Conservation (phyloP, 2,329 filamentous ascomycete genomes). For the Fusarium sulawesiense region DNA sequence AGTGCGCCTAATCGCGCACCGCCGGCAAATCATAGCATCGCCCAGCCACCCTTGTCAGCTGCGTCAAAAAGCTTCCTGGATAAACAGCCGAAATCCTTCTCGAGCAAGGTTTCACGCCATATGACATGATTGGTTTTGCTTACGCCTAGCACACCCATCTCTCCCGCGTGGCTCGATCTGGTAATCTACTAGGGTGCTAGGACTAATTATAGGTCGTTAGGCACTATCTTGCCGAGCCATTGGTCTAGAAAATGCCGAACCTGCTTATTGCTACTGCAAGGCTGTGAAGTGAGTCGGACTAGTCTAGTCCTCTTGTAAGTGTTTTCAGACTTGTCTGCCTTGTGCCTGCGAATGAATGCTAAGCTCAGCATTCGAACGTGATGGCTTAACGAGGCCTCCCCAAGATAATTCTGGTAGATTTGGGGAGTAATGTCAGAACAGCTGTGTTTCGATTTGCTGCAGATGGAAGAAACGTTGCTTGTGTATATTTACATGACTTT, state of each 20-base stretch:
- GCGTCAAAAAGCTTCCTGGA: conserved; percentile 16
- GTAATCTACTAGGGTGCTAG: conserved; percentile 17
- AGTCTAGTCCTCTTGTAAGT: conserved; percentile 3
- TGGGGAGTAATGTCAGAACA: neutral
- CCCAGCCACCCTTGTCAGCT: conserved; percentile 30
- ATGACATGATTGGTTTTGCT: conserved; percentile 25
- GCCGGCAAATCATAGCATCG: conserved; percentile 39
- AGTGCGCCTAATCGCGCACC: conserved; percentile 45
- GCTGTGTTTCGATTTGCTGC: neutral
- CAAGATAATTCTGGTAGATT: neutral
- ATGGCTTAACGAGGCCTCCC: conserved; percentile 40
- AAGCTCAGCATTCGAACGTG: conserved; percentile 2
- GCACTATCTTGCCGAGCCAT: conserved; percentile 20
- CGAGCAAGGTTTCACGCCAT: neutral
- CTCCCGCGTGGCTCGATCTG: conserved; percentile 29
- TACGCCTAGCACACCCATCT: conserved; percentile 17
- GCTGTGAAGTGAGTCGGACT: conserved; percentile 24
- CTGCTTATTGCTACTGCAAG: conserved; percentile 35
- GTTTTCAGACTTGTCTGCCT: conserved; percentile 37
- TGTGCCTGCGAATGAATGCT: conserved; percentile 16
- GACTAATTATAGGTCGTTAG: conserved; percentile 39
- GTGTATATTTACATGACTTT: neutral
- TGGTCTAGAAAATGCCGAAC: conserved; percentile 26
- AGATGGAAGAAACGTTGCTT: neutral
- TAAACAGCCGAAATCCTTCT: conserved; percentile 25